Evolutionary conservation across 495 filamentous ascomycete species (phyloP).

Genomic region (Articulospora tetracladia): DNA sequence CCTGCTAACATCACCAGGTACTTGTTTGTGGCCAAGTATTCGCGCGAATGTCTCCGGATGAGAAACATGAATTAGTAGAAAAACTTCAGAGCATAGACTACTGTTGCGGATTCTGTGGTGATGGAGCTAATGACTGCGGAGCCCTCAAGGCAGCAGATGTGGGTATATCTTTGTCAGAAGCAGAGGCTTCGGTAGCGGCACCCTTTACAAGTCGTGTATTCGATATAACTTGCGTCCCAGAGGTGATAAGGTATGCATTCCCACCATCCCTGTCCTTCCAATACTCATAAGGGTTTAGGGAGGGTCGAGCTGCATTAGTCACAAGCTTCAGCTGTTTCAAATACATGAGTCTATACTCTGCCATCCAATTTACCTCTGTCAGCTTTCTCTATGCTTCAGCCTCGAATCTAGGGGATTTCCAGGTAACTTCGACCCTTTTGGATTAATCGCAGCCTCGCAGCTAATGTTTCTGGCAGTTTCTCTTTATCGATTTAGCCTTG

Average conservation of each 20-base stretch:
- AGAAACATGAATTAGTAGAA: constrained; percentile 97
- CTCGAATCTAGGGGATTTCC: constrained; percentile 96
- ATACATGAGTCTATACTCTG: constrained; percentile 98
- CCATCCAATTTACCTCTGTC: constrained; percentile 98
- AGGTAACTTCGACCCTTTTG: constrained; percentile 43
- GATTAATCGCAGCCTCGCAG: constrained; percentile 5
- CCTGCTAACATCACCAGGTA: constrained; percentile 51
- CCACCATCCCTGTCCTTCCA: neutral
- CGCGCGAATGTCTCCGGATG: constrained; percentile 97
- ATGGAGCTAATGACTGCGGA: constrained; percentile 98
- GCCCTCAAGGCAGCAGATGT: constrained; percentile 97
- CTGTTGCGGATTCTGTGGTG: constrained; percentile 94
- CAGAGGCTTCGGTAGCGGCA: constrained; percentile 95
- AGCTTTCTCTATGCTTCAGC: constrained; percentile 95
- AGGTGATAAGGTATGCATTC: constrained; percentile 67
- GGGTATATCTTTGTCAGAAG: constrained; percentile 96
- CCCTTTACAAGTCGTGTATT: constrained; percentile 96
- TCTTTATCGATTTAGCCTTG: constrained; percentile 89
- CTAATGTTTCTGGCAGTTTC: constrained; percentile 52
- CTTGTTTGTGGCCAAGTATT: constrained; percentile 91
- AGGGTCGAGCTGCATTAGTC: constrained; percentile 90
- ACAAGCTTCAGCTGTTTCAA: constrained; percentile 99
- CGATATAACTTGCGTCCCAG: constrained; percentile 94
- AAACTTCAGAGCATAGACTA: constrained; percentile 97
- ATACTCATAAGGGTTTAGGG: constrained; percentile 42